A percentile compares a stretch with the other conserved stretches of the same genome.
phyloP scores from a whole-genome alignment of 306 rosid species.

The Quercus robur region DNA sequence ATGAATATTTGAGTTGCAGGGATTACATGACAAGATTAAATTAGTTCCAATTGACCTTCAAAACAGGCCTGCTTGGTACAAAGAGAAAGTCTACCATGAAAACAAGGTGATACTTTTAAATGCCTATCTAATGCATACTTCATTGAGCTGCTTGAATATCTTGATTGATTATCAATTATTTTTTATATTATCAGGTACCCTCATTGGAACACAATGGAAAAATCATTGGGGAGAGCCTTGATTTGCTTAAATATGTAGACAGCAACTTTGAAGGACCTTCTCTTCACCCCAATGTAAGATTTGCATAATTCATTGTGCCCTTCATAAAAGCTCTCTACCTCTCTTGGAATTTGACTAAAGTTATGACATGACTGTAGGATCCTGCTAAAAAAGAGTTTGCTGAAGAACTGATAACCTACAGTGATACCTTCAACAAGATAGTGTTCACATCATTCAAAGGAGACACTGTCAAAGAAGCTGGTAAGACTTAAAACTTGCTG shows the following conservation, averaged over 20 bases:
- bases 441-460: slow-evolving; percentile 34
- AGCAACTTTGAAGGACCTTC: slow-evolving; percentile 53
- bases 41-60: slow-evolving; percentile 61
- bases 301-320: not conserved
- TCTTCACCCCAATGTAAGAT: slow-evolving; percentile 57
- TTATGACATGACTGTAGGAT: slow-evolving; percentile 35
- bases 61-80: slow-evolving; percentile 81
- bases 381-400: slow-evolving; percentile 45
- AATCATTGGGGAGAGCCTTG: slow-evolving; percentile 83
- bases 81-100: slow-evolving; percentile 69
- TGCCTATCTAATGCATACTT: not conserved
- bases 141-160: not conserved
- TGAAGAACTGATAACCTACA: slow-evolving; percentile 48
- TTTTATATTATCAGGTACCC: slow-evolving; percentile 43
- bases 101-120: slow-evolving; percentile 41
- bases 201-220: slow-evolving; percentile 85
- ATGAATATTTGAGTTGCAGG: slow-evolving; percentile 39
- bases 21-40: slow-evolving; percentile 64
- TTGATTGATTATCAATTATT: slow-evolving; percentile 6
- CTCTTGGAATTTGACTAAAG: not conserved
- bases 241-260: slow-evolving; percentile 74
- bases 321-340: not conserved
- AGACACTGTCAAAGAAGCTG: slow-evolving; percentile 32
- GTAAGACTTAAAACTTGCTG: slow-evolving; percentile 27
- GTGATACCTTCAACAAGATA: slow-evolving; percentile 34